Conservation (phyloP, 179 eudicot genomes). For the Dionaea muscipula region DNA sequence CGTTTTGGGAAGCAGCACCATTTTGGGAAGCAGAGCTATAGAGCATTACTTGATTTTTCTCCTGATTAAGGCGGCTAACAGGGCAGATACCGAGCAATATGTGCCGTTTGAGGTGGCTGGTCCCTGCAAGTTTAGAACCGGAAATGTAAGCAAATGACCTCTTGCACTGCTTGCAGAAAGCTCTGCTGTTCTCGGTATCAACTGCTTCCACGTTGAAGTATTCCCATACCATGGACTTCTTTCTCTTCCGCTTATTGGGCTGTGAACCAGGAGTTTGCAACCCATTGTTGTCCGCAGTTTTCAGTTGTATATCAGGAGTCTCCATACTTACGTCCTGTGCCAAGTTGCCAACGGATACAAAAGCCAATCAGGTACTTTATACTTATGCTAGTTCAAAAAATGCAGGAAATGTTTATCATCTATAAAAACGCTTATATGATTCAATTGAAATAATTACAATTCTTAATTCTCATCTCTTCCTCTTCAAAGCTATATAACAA, state of each 20-base stretch:
- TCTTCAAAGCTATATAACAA: too few species aligned
- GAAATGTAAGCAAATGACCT: slow-evolving; percentile 68
- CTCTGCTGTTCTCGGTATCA: slow-evolving; percentile 39
- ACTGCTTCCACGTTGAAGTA: slow-evolving; percentile 52
- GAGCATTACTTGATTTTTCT: slow-evolving; percentile 20
- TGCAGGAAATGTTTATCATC: not conserved
- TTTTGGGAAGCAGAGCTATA: slow-evolving; percentile 19
- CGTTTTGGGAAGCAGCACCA: slow-evolving; percentile 21
- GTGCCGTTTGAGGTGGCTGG: slow-evolving; percentile 92
- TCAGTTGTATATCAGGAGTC: not conserved
- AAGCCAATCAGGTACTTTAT: not conserved
- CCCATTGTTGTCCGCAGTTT: not conserved
- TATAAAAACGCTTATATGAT: too few species aligned
- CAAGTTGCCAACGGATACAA: not conserved
- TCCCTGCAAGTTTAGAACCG: slow-evolving; percentile 67
- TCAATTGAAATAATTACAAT: too few species aligned
- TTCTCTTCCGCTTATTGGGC: slow-evolving; percentile 47
- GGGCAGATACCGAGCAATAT: slow-evolving; percentile 60
- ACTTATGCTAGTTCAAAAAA: not conserved
- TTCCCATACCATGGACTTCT: slow-evolving; percentile 85
- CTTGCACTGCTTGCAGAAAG: slow-evolving; percentile 72
- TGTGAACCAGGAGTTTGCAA: not conserved
- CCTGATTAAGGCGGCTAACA: slow-evolving; percentile 27
- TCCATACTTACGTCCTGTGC: not conserved
- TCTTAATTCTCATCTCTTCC: too few species aligned